Evolutionary conservation across 2,329 filamentous ascomycete genomes (phyloP).

Genomic region (Rutstroemia sydowiana): DNA sequence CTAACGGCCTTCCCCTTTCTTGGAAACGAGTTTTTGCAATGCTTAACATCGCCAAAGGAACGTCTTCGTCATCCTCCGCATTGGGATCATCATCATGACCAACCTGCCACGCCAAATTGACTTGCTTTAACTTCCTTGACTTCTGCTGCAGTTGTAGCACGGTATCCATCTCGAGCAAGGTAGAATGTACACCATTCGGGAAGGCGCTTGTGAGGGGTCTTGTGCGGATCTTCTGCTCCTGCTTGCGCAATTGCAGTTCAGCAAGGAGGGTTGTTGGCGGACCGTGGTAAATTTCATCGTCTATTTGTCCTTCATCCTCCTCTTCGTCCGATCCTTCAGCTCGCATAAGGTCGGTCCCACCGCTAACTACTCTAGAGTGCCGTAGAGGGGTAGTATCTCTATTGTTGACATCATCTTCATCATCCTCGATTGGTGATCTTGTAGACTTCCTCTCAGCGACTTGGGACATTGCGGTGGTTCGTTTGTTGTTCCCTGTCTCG

Average conservation of each 20-base stretch:
- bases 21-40: constrained; percentile 40
- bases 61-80: constrained; percentile 67
- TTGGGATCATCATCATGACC: constrained; percentile 44
- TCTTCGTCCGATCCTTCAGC: constrained; percentile 33
- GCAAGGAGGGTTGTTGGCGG: constrained; percentile 85
- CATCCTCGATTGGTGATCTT: constrained; percentile 18
- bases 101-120: constrained; percentile 86
- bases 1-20: constrained; percentile 58
- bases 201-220: constrained; percentile 54
- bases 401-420: constrained; percentile 20
- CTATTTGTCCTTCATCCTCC: constrained; percentile 37
- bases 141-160: constrained; percentile 79
- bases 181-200: constrained; percentile 81
- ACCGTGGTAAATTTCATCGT: constrained; percentile 51
- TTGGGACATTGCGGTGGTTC: constrained; percentile 20
- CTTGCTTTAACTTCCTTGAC: constrained; percentile 63
- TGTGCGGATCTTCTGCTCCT: constrained; percentile 75
- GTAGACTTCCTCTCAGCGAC: constrained; percentile 16
- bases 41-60: constrained; percentile 77
- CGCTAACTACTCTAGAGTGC: constrained; percentile 12
- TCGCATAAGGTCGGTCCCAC: constrained; percentile 11
- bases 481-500: constrained; percentile 15
- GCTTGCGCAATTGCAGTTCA: constrained; percentile 84
- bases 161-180: constrained; percentile 81
- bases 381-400: constrained; percentile 19